Evolutionary conservation across 352 stramenopile genomes (phyloP).

Genomic region (Thalassiosira livingstoniorum): DNA sequence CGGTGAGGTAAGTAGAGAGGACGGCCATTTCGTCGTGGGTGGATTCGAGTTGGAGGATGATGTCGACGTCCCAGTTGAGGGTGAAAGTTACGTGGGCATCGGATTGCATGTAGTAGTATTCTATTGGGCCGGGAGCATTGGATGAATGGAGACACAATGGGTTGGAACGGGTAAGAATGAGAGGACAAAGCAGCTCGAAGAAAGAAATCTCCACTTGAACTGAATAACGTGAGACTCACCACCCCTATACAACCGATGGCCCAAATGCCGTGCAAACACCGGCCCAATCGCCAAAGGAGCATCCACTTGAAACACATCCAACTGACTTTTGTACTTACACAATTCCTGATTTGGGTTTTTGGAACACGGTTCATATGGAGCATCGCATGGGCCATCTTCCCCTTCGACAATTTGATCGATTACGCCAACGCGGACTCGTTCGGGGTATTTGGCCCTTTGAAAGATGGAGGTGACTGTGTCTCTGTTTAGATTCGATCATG

Average conservation of each 20-base stretch:
- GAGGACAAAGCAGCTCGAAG: too few species aligned
- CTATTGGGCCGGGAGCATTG: too few species aligned
- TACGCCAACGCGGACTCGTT: constrained; percentile 78
- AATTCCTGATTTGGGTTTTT: constrained; percentile 77
- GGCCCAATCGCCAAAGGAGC: constrained; percentile 83
- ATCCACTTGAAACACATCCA: constrained; percentile 86
- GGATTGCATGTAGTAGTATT: constrained; percentile 88
- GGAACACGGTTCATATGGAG: constrained; percentile 66
- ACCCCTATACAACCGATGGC: constrained; percentile 86
- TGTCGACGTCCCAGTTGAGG: constrained; percentile 81
- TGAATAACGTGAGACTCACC: too few species aligned
- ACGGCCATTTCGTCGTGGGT: constrained; percentile 87
- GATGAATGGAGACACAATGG: too few species aligned
- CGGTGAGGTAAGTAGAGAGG: constrained; percentile 85
- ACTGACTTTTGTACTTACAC: constrained; percentile 82
- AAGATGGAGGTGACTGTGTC: constrained; percentile 85
- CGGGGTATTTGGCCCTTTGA: constrained; percentile 65
- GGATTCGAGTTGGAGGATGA: constrained; percentile 81
- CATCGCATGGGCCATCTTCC: constrained; percentile 78
- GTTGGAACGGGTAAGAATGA: too few species aligned
- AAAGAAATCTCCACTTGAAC: too few species aligned
- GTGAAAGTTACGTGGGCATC: constrained; percentile 86
- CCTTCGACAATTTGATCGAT: constrained; percentile 85
- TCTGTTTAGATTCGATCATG: too few species aligned
- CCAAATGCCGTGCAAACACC: constrained; percentile 86